phyloP scores from a whole-genome alignment of 2,329 filamentous ascomycete species.

The Ustilaginoidea virens region DNA sequence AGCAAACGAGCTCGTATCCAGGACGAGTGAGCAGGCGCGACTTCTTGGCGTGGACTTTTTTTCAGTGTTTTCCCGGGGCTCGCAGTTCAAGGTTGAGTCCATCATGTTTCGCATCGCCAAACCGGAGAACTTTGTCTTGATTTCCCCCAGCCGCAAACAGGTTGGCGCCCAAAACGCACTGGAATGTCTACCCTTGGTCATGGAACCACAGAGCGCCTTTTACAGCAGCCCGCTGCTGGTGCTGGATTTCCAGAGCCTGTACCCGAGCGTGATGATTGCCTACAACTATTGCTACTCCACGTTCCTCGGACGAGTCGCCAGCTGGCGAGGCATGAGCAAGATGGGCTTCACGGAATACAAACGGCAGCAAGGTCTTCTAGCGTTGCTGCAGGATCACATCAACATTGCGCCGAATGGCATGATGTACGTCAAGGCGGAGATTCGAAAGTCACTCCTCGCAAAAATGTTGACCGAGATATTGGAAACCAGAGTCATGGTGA shows the following conservation, averaged over 20 bases:
- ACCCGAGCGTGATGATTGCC: slow-evolving; percentile 96
- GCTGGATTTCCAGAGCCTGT: slow-evolving; percentile 89
- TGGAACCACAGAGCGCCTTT: slow-evolving; percentile 93
- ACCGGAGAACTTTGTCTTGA: slow-evolving; percentile 80
- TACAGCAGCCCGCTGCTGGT: slow-evolving; percentile 84
- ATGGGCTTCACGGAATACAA: slow-evolving; percentile 88
- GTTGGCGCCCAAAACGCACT: slow-evolving; percentile 88
- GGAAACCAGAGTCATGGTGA: slow-evolving; percentile 94
- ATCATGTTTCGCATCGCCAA: slow-evolving; percentile 98
- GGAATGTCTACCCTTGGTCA: slow-evolving; percentile 86
- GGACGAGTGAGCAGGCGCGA: slow-evolving; percentile 88
- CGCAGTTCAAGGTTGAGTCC: slow-evolving; percentile 96
- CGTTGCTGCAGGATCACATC: slow-evolving; percentile 67
- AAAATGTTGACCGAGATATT: slow-evolving; percentile 96
- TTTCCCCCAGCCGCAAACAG: slow-evolving; percentile 82
- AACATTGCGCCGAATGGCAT: slow-evolving; percentile 94
- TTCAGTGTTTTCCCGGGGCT: slow-evolving; percentile 86
- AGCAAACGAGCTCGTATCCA: slow-evolving; percentile 70
- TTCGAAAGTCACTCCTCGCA: slow-evolving; percentile 79
- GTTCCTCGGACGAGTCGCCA: slow-evolving; percentile 70
- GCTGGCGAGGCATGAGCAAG: slow-evolving; percentile 85
- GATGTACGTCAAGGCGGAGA: slow-evolving; percentile 77
- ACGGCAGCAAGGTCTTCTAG: slow-evolving; percentile 58
- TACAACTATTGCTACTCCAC: slow-evolving; percentile 99
- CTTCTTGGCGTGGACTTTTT: slow-evolving; percentile 92